A percentile compares a stretch with the other conserved stretches of the same genome.
phyloP scores from a whole-genome alignment of 768 basidiomycete genomes.

The Kwoniella bestiolae region DNA sequence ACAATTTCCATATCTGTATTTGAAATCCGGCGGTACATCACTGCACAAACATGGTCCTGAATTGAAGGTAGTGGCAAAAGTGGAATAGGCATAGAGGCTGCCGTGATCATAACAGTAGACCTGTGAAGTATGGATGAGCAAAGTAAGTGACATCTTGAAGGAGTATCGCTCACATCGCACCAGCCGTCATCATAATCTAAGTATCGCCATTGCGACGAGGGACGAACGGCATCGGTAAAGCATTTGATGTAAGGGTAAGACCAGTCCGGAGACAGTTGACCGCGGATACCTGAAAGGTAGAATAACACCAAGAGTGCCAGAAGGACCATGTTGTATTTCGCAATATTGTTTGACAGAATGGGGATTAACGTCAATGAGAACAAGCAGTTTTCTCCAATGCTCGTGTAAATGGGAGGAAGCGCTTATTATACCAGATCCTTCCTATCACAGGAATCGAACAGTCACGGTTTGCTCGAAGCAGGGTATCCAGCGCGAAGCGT shows the following conservation, averaged over 20 bases:
- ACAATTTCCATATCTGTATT: background rate
- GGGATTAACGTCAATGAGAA: too few species aligned
- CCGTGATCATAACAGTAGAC: background rate
- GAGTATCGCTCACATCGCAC: background rate
- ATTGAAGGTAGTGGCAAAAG: too few species aligned
- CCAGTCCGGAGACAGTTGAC: background rate
- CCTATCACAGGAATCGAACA: too few species aligned
- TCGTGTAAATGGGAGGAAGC: too few species aligned
- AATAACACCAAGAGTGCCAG: background rate
- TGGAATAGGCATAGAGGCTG: background rate
- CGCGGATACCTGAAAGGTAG: background rate
- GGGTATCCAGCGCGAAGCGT: too few species aligned
- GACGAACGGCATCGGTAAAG: background rate
- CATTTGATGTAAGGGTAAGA: background rate
- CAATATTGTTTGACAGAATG: too few species aligned
- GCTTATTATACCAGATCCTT: too few species aligned
- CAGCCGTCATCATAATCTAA: background rate
- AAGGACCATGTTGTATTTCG: too few species aligned
- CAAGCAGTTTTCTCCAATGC: too few species aligned
- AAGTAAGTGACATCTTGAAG: background rate
- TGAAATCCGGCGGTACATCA: background rate
- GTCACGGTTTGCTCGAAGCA: too few species aligned
- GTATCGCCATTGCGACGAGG: background rate
- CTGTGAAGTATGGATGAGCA: background rate
- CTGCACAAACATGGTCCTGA: background rate